Base-by-base conservation (phyloP, 1,284 basidiomycete genomes). In the Laetiporus sulphureus region DNA sequence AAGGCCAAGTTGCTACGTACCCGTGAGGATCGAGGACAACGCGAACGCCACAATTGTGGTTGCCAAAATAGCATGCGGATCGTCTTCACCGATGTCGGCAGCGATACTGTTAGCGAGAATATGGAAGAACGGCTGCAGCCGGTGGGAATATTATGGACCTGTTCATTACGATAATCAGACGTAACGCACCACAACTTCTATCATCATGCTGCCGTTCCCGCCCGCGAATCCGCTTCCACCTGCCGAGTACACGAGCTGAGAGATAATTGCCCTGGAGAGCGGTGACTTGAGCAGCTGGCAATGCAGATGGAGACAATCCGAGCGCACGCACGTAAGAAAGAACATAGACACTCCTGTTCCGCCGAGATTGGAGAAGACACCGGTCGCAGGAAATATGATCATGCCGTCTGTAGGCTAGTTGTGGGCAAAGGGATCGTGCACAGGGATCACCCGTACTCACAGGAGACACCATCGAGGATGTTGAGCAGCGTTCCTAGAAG, bases 181-280 rank as follows among this genome's bases (percentile, higher is more conserved):
- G 36, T 13, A 24, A 77, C 83, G 44, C 61, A 89, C 85, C 50
- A 96, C 91, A 10, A 93, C 91, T 63, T 98, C 94, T 49, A 98
- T 98, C 92, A 97, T 96, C 93, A 98, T 97, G 41, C 89, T 94
- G 7, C 93, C 93, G 64, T 96, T 98, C 0, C 84, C 91, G 35
- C 87, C 85, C 10, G 74, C 74, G 63, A 98, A 98, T 30, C 86
- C 87, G 50, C 88, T 92, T 1, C 90, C 93, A 1, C 93, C 92
- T 11, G 81, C 66, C 0, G 89, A 86, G 62, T 91, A 98, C 1
- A 87, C 76, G 15, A 97, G 66, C 60, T 99, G 95, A 0, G 91
- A 72, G 25, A 96, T 64, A 43, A 95, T 70, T 40, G 80, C 79
- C 1, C 73, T 77, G 42, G 16, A 27, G 22, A 41, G 30, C n/a